Percentiles rank a stretch among this genome's conserved stretches.
Conservation (phyloP, 2,329 filamentous ascomycete genomes). For the Trichophaea hybrida region DNA sequence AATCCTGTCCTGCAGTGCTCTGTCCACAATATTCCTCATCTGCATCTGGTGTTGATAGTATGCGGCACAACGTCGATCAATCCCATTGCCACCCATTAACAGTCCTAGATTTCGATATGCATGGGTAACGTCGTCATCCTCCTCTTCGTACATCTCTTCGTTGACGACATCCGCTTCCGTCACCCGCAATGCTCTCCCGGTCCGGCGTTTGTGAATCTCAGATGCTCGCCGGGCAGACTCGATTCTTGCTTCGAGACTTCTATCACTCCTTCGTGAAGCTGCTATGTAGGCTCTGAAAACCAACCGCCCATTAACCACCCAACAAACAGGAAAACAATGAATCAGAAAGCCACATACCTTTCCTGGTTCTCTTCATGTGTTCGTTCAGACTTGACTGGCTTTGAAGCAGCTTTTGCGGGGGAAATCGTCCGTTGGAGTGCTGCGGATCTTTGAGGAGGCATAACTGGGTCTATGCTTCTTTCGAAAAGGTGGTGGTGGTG, state of each 20-base stretch:
- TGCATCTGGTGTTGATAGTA: constrained; percentile 27
- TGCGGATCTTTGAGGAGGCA: constrained; percentile 1
- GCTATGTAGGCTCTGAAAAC: constrained; percentile 66
- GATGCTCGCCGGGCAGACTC: constrained; percentile 79
- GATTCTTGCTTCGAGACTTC: constrained; percentile 72
- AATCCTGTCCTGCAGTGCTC: constrained; percentile 17
- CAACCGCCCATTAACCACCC: not conserved
- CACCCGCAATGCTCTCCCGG: constrained; percentile 66
- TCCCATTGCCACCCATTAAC: not conserved
- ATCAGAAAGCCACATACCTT: constrained; percentile 33
- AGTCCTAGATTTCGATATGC: constrained; percentile 26
- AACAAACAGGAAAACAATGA: not conserved
- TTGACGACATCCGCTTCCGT: constrained; percentile 75
- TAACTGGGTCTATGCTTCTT: not conserved
- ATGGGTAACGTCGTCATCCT: constrained; percentile 57
- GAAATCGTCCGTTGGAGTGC: constrained; percentile 7
- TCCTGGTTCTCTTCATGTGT: constrained; percentile 74
- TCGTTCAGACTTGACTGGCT: constrained; percentile 47
- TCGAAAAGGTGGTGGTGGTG: not conserved
- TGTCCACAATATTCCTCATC: constrained; percentile 21
- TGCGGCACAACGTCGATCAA: constrained; percentile 6
- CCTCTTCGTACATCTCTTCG: constrained; percentile 93
- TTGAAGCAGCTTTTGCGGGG: constrained; percentile 12
- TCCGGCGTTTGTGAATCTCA: constrained; percentile 78
- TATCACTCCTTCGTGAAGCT: constrained; percentile 71